Conservation (phyloP, 2,329 filamentous ascomycete species). For the Penicillium corylophilum region DNA sequence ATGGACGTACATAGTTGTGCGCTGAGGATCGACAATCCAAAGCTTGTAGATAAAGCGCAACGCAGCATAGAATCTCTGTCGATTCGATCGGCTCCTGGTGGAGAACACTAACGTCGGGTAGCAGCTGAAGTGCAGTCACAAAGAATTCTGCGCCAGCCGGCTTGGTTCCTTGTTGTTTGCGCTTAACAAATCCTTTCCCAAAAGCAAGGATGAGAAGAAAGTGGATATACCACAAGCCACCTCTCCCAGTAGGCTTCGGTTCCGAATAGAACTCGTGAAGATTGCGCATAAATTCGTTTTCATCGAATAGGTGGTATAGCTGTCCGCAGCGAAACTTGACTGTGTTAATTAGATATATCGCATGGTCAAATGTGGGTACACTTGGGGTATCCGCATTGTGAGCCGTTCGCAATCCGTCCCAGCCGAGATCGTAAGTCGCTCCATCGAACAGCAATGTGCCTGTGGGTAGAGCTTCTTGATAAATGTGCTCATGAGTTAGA, state of each 20-base stretch:
- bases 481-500: conserved; percentile 22
- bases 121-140: conserved; percentile 44
- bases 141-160: conserved; percentile 52
- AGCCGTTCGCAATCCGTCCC: conserved; percentile 47
- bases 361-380: conserved; percentile 53
- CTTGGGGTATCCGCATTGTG: conserved; percentile 20
- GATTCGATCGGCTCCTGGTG: conserved; percentile 47
- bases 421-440: conserved; percentile 52
- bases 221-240: conserved; percentile 53
- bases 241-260: conserved; percentile 24
- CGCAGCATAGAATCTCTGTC: conserved; percentile 50
- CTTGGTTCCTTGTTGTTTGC: conserved; percentile 32
- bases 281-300: conserved; percentile 50
- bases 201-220: conserved; percentile 56
- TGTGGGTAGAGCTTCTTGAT: conserved; percentile 39
- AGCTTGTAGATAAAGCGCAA: conserved; percentile 54
- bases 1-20: conserved; percentile 49
- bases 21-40: conserved; percentile 52
- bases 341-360: conserved; percentile 54
- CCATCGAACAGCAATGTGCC: conserved; percentile 53
- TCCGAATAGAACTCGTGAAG: conserved; percentile 45
- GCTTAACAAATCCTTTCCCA: conserved; percentile 54
- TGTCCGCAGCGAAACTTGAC: conserved; percentile 58
- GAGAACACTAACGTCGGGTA: conserved; percentile 46
- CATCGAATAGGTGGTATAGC: conserved; percentile 54